Evolutionary conservation across 1,284 basidiomycete species (phyloP).

Genomic region (Ganoderma lucidum): DNA sequence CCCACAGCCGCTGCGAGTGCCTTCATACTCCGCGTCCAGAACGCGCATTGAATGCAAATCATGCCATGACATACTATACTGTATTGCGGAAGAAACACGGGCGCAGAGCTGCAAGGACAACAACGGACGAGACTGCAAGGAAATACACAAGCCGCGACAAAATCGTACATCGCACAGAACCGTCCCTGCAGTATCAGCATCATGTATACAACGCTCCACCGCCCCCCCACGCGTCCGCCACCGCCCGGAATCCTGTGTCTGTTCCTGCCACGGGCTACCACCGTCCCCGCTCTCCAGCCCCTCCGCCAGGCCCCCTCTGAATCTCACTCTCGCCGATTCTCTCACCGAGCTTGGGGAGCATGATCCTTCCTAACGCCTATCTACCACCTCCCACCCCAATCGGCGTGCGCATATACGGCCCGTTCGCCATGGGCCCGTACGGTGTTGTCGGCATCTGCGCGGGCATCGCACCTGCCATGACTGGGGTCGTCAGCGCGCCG

Average conservation of each 20-base stretch:
- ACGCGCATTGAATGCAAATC: slow-evolving; percentile 5
- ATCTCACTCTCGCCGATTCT: slow-evolving; percentile 4
- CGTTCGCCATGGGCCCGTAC: slow-evolving; percentile 69
- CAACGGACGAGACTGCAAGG: slow-evolving; percentile 22
- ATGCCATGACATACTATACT: slow-evolving; percentile 1
- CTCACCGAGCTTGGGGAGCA: not conserved
- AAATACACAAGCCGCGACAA: slow-evolving; percentile 19
- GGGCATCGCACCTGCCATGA: slow-evolving; percentile 45
- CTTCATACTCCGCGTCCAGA: slow-evolving; percentile 10
- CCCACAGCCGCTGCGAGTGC: slow-evolving; percentile 11
- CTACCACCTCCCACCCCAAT: slow-evolving; percentile 68
- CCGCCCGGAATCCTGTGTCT: not conserved
- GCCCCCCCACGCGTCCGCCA: slow-evolving; percentile 9
- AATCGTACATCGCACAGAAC: slow-evolving; percentile 30
- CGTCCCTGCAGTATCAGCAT: slow-evolving; percentile 29
- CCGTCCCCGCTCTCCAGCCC: slow-evolving; percentile 9
- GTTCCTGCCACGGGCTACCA: not conserved
- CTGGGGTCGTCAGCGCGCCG: slow-evolving; percentile 49
- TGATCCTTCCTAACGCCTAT: slow-evolving; percentile 41
- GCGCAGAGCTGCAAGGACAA: slow-evolving; percentile 25
- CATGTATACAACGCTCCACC: slow-evolving; percentile 22
- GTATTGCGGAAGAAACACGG: slow-evolving; percentile 17
- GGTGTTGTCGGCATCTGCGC: slow-evolving; percentile 55
- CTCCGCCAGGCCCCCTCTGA: not conserved
- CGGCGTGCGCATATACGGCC: slow-evolving; percentile 67